Evolutionary conservation across 2,329 filamentous ascomycete genomes (phyloP).

Genomic region (Talaromyces sp.): DNA sequence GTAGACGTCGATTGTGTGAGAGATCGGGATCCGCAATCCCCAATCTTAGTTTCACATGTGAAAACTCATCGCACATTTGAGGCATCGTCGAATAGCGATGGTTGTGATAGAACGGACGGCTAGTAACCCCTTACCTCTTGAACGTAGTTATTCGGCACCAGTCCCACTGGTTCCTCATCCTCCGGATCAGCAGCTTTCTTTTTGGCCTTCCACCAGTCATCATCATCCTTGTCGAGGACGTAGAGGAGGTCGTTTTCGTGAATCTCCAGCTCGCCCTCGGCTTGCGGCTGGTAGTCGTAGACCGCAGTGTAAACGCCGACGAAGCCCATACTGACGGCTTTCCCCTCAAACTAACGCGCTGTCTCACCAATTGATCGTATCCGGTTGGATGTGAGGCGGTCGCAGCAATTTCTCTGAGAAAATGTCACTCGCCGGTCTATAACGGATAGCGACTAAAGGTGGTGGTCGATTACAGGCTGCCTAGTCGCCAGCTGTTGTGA

Average conservation of each 20-base stretch:
- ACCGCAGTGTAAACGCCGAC: conserved; percentile 83
- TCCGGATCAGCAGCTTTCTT: conserved; percentile 83
- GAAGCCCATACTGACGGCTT: conserved; percentile 68
- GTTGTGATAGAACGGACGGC: conserved; percentile 4
- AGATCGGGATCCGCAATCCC: background rate
- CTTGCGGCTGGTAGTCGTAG: conserved; percentile 89
- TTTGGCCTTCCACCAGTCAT: conserved; percentile 95
- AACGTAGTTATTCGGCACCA: conserved; percentile 93
- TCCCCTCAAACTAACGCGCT: conserved; percentile 5
- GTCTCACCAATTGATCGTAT: background rate
- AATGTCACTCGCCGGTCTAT: background rate
- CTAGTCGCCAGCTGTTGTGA: conserved; percentile 5
- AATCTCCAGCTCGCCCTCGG: conserved; percentile 79
- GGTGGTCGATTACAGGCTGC: conserved; percentile 5
- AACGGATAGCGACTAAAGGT: background rate
- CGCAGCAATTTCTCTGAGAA: background rate
- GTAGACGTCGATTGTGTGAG: background rate
- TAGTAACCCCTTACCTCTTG: conserved; percentile 66
- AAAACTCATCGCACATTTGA: background rate
- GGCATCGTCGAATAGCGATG: background rate
- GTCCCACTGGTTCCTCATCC: conserved; percentile 83
- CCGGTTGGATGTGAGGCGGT: background rate
- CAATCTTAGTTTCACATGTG: background rate
- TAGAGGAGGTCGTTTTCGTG: conserved; percentile 84
- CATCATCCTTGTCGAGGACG: conserved; percentile 74